Evolutionary conservation across 2,329 filamentous ascomycete species (phyloP).

Genomic region (Monilinia vaccinii-corymbosi): DNA sequence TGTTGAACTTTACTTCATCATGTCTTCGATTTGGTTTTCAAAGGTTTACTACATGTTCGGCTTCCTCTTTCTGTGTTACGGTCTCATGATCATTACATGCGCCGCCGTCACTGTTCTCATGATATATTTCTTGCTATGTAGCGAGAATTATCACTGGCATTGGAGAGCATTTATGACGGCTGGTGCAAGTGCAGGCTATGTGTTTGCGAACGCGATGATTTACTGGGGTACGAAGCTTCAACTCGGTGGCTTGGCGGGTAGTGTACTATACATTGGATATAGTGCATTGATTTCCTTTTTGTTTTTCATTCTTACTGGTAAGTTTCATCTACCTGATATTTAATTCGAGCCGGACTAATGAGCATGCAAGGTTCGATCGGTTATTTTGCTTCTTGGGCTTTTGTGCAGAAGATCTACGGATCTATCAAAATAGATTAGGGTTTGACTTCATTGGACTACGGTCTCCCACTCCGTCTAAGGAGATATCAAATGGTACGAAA

Average conservation of each 20-base stretch:
- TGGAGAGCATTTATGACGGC: slow-evolving; percentile 92
- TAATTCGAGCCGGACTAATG: slow-evolving; percentile 13
- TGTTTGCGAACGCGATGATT: slow-evolving; percentile 82
- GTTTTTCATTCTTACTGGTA: slow-evolving; percentile 91
- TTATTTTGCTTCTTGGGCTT: slow-evolving; percentile 90
- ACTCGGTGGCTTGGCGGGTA: slow-evolving; percentile 75
- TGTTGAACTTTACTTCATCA: slow-evolving; percentile 97
- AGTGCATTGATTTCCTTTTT: slow-evolving; percentile 80
- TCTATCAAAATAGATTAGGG: slow-evolving; percentile 93
- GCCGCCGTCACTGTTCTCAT: slow-evolving; percentile 87
- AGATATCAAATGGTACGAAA: neutral
- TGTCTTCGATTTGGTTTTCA: slow-evolving; percentile 98
- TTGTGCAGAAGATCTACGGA: slow-evolving; percentile 85
- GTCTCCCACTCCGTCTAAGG: neutral
- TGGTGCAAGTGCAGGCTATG: slow-evolving; percentile 82
- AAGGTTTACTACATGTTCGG: slow-evolving; percentile 99
- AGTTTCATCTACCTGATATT: slow-evolving; percentile 31
- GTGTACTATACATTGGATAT: slow-evolving; percentile 89
- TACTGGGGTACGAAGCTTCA: slow-evolving; percentile 87
- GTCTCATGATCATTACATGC: slow-evolving; percentile 91
- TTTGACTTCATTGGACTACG: neutral
- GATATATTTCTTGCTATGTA: slow-evolving; percentile 92
- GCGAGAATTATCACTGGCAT: slow-evolving; percentile 98
- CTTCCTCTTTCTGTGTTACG: slow-evolving; percentile 96
- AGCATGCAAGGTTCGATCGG: slow-evolving; percentile 70